phyloP scores from a whole-genome alignment of 306 rosid genomes.

The Cicer pinnatifidum region DNA sequence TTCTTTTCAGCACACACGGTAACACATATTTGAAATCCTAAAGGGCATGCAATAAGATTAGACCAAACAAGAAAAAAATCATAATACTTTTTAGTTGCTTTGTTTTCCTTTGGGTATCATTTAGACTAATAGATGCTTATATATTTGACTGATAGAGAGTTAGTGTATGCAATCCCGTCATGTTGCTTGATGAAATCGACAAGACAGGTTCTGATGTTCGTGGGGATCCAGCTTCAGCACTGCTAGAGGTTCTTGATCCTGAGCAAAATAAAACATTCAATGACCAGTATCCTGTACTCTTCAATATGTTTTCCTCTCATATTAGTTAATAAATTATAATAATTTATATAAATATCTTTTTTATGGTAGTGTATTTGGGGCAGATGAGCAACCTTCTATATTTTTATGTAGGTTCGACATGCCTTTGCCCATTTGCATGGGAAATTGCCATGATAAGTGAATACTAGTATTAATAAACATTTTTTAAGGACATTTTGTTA shows the following conservation, averaged over 20 bases:
- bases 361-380: background rate
- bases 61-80: slow-evolving; percentile 20
- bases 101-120: slow-evolving; percentile 9
- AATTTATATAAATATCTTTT: background rate
- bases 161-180: slow-evolving; percentile 89
- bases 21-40: slow-evolving; percentile 20
- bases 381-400: background rate
- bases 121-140: slow-evolving; percentile 36
- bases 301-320: slow-evolving; percentile 25
- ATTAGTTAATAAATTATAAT: slow-evolving; percentile 29
- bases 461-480: background rate
- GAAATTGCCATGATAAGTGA: slow-evolving; percentile 30
- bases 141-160: slow-evolving; percentile 61
- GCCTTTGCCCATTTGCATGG: slow-evolving; percentile 38
- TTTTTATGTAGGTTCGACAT: slow-evolving; percentile 11
- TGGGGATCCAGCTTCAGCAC: slow-evolving; percentile 97
- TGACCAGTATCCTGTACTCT: slow-evolving; percentile 89
- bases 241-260: slow-evolving; percentile 97
- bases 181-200: slow-evolving; percentile 95
- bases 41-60: background rate
- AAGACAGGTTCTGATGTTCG: slow-evolving; percentile 96
- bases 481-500: background rate
- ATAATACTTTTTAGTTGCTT: background rate
- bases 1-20: background rate
- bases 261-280: slow-evolving; percentile 91